Base-by-base conservation (phyloP, 257 asterid species). In the Salvia splendens region DNA sequence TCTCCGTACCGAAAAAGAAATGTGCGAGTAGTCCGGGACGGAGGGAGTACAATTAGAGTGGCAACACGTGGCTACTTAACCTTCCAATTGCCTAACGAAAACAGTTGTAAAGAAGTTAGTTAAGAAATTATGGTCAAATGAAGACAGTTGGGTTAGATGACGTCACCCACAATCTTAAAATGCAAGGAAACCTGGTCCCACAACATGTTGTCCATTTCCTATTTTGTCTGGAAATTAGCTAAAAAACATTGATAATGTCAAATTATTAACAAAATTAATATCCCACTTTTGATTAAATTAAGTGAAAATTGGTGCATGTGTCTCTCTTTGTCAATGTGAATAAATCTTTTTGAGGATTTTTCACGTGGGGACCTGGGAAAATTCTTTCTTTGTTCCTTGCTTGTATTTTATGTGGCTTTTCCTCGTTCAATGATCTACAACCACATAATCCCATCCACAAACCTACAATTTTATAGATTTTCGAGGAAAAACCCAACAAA, bases 101-200 rank as follows among this genome's bases (percentile, higher is more conserved):
- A 56, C n/a, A 57, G 52, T 43, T 45, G 46, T 9, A 42, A 40
- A 46, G 12, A 60, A 46, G 75, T 62, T 67, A 12, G 81, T 48
- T 68, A 69, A 49, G 51, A 40, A 32, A 36, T 51, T 16, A 8
- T 64, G 12, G 73, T 12, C 64, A 51, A 73, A 69, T 10, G n/a
- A 67, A 69, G 71, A 57, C 68, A 69, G 78, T 69, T 54, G 71
- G 12, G 33, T 28, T 15, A 42, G 61, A 57, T 64, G 72, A 72
- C 77, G 66, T 70, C 46, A 58, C 79, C 86, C 81, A 66, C 72
- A 81, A 79, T 75, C 83, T 78, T 79, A 84, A 84, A 81, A 71
- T 70, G 70, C 86, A 83, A 75, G 89, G 5, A 12, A 72, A 58
- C 49, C 30, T 59, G 79, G 80, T 20, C 82, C 6, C 72, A 69